Base-by-base conservation (phyloP, 2,329 filamentous ascomycete species). In the Xylaria sp. region DNA sequence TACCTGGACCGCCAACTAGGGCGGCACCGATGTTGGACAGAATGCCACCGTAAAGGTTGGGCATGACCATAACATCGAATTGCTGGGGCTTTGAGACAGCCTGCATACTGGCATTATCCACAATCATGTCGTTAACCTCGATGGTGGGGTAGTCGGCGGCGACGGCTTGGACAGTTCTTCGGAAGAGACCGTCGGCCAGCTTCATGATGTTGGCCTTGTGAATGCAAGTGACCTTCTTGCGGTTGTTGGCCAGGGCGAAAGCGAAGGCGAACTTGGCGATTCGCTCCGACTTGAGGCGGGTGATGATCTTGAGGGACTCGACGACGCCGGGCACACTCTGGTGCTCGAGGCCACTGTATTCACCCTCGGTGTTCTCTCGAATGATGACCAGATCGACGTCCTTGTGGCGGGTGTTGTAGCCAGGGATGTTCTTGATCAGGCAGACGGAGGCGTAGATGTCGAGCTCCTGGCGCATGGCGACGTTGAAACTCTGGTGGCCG, bases 161-260 rank as follows among this genome's bases (percentile, higher is more conserved):
- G 76, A 96, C 91, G 79, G 91, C 88, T 87, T 97, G 94, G 89
- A 98, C 97, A 76, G 96, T 98, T 86, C 91, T 95, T 82, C 96
- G 92, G 93, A 99, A 99, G 67, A 99, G 92, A 84, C 96, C 96
- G 78, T 99, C 96, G 82, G 94, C 95, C 69, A 99, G 89, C 90
- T 99, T 99, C 96, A 99, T 99, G 87, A 99, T 99, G 89, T 99
- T 99, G 85, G 96, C 96, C 90, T 99, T 99, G 92, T 99, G 96
- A 81, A 99, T 98, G 87, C 95, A 98, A 76, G 96, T 98, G 67
- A 99, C 94, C 92, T 98, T 98, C 89, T 97, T 95, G 82, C 96
- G 91, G 89, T 97, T 95, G 89, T 99, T 99, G 84, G 96, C 96
- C 68, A 98, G 91, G 69, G 96, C 96, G 80, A 99, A 99, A 81